Base-by-base conservation (phyloP, 495 filamentous ascomycete species). In the Mytilinidion resinicola region DNA sequence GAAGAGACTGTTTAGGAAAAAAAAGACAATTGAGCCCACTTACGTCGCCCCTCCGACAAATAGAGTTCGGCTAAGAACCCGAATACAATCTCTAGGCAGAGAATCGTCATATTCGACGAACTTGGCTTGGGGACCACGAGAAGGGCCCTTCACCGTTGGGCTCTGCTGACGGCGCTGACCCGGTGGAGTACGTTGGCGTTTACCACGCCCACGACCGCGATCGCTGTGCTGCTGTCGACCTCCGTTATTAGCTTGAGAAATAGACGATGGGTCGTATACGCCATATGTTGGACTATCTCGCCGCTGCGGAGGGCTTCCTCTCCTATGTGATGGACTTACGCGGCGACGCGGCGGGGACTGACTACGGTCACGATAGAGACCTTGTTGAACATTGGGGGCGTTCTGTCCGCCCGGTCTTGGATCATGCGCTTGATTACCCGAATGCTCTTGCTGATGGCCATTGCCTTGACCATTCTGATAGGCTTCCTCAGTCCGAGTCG, bases 21-120 rank as follows among this genome's bases (percentile, higher is more conserved):
- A 53, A 69, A 59, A 67, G 60, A 30, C n/a, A 53, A 47, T 21
- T 3, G 21, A 36, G 34, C 30, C 15, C n/a, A 49, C 46, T 49
- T 30, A 49, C 46, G 46, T 25, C 33, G 96, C 93, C 71, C 95
- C 93, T 52, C 93, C 93, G 50, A 98, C 90, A 68, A 98, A 98
- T 1, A 98, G 80, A 20, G 93, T 98, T 55, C 93, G 83, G 69
- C 95, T 97, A 43, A 96, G 77, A 0, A 98, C 93, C 77, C 92
- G 95, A 72, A 98, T 96, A 63, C 79, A 81, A 51, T 84, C 84
- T 62, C 78, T 78, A 7, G 84, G 83, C 57, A 98, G 76, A 1
- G 73, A 80, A 43, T 80, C 77, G 69, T 97, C 93, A 74, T 85
- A 87, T 44, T 91, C 85, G 53, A 96, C 77, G 76, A 84, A 86